Evolutionary conservation across 257 asterid species (phyloP), one percentile per base, ranked within the genome.

Genomic region (Agastache rugosa): DNA sequence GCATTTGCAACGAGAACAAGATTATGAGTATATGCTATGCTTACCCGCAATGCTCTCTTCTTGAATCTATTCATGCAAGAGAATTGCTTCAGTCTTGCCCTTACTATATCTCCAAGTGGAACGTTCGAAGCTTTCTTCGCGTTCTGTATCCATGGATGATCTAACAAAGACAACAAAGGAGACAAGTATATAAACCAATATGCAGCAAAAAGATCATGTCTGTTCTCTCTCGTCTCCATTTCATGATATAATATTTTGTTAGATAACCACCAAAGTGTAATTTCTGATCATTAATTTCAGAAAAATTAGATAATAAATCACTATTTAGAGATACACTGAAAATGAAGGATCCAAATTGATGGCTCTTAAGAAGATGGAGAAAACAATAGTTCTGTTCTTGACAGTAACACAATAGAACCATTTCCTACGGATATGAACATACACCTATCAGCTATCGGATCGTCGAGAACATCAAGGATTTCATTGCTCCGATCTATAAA

Each of bases 61-160:
- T 94, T 94, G 83, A 94, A 92, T 78, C 84, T 90, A 75, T 94
- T 94, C 99, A 94, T 94, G 50, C 80, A 78, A 3, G 99, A 94
- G 71, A 94, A 94, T 74, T 94, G 99, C 84, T 85, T 92, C 74
- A 94, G 90, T 73, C 99, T 83, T 77, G 96, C 82, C 91, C 97
- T 84, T n/a, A 94, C 99, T 59, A 94, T 85, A 82, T 94, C 99
- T 78, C 99, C 96, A 70, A 94, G 80, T 17, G 98, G 98, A 72
- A 90, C 99, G 83, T 92, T 94, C 73, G 99, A 73, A 72, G 97
- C 97, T 80, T 90, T 94, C 69, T 94, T 92, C 0, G 95, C 84
- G 79, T 94, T 86, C 75, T 91, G 98, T 71, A 91, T 79, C 98
- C 98, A 93, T 15, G 97, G 97, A 63, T 94, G 98, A 67, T 94